These are phyloP conservation scores for Blastocladiella emersonii DNA, from an alignment of 371 early-diverging fungal species.

Conservation along the genomic window DNA sequence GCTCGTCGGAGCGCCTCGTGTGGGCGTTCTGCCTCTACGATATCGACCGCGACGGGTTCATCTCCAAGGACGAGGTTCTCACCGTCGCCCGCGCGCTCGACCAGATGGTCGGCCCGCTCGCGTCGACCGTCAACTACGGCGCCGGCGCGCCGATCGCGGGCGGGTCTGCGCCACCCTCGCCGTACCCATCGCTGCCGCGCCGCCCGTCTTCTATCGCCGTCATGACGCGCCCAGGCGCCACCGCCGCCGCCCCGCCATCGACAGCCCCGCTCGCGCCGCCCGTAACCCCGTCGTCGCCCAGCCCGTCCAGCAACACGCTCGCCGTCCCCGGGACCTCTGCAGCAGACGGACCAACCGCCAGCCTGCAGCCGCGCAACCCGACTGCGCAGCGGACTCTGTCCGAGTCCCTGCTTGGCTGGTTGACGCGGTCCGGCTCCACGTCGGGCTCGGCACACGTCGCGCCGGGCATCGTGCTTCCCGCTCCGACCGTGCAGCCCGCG, in stretches of 20 bases:
- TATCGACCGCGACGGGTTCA: conserved; percentile 76
- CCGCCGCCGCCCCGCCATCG: not conserved
- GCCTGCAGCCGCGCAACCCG: not conserved
- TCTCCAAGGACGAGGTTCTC: conserved; percentile 79
- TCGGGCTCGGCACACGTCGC: not conserved
- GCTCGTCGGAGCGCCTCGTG: conserved; percentile 71
- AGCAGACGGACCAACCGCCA: no score
- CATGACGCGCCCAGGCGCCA: not conserved
- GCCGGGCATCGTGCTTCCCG: not conserved
- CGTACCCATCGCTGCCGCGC: not conserved
- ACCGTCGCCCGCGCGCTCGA: conserved; percentile 83
- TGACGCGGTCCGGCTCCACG: no score
- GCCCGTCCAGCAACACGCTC: no score
- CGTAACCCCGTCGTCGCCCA: no score
- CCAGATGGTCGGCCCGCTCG: conserved; percentile 84
- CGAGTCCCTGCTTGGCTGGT: no score
- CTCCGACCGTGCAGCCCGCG: not conserved
- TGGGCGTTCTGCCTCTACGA: conserved; percentile 78
- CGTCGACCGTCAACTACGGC: not conserved
- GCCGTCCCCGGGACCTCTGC: no score
- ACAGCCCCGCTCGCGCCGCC: no score
- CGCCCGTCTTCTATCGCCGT: not conserved
- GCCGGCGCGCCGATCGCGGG: not conserved
- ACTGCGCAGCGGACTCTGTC: not conserved
- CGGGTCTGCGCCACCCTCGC: not conserved